Evolutionary conservation across 305 asterid species (phyloP).

Genomic region (Fraxinus velutina): DNA sequence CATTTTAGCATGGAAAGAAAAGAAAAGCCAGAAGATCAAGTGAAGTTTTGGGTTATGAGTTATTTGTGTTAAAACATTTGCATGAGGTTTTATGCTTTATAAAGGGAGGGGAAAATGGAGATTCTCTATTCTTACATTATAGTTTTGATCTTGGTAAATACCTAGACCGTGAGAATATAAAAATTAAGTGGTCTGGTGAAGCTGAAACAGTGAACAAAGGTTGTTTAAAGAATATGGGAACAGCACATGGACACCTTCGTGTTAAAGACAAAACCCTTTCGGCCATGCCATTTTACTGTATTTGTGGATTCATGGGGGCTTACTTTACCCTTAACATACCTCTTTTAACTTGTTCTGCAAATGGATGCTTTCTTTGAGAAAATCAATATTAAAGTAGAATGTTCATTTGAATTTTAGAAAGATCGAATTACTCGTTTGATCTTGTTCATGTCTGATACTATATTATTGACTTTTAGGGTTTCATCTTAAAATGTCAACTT

Average conservation of each 20-base stretch:
- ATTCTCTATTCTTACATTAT: neutral
- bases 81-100: slow-evolving; percentile 24
- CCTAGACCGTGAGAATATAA: slow-evolving; percentile 32
- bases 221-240: slow-evolving; percentile 35
- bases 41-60: slow-evolving; percentile 7
- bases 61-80: slow-evolving; percentile 10
- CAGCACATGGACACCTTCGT: slow-evolving; percentile 51
- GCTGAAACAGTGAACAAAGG: slow-evolving; percentile 34
- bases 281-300: no score
- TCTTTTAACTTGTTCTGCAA: neutral
- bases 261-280: slow-evolving; percentile 36
- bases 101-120: slow-evolving; percentile 17
- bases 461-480: no score
- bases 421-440: neutral
- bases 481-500: neutral
- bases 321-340: neutral
- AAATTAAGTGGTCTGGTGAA: slow-evolving; percentile 42
- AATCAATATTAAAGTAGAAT: neutral
- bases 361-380: neutral
- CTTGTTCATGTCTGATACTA: neutral
- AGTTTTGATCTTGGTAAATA: neutral
- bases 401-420: neutral
- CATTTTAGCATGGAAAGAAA: slow-evolving; percentile 33
- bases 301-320: neutral
- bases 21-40: neutral